phyloP scores from a whole-genome alignment of 495 filamentous ascomycete genomes.

The Penicillium arizonense region DNA sequence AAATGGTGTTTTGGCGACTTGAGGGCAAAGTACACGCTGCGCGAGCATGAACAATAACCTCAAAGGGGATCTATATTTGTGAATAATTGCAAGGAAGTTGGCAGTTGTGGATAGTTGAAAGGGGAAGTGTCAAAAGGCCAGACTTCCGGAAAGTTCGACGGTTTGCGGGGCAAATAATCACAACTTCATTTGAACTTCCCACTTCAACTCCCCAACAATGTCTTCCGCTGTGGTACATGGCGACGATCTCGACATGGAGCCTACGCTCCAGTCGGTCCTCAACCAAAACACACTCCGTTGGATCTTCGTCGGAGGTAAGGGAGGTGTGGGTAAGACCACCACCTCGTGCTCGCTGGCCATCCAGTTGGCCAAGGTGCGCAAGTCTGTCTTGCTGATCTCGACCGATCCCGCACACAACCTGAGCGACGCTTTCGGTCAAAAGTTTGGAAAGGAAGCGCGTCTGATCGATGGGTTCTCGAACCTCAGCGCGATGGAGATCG shows the following conservation, averaged over 20 bases:
- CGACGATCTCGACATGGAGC: conserved; percentile 82
- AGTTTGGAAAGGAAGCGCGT: conserved; percentile 98
- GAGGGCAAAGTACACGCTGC: too few species aligned
- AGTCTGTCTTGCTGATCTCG: conserved; percentile 94
- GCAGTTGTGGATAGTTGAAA: not conserved
- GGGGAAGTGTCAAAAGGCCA: not conserved
- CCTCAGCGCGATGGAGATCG: conserved; percentile 98
- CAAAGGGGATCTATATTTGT: too few species aligned
- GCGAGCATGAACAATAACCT: too few species aligned
- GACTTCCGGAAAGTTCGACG: conserved; percentile 36
- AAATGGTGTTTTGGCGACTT: too few species aligned
- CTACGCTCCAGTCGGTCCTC: conserved; percentile 89
- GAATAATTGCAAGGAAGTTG: not conserved
- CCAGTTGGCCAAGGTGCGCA: conserved; percentile 93
- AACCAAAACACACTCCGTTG: conserved; percentile 93
- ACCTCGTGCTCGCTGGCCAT: conserved; percentile 97
- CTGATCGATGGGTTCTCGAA: conserved; percentile 90
- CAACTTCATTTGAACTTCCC: conserved; percentile 15
- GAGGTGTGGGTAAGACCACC: conserved; percentile 98
- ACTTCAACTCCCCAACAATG: conserved; percentile 38
- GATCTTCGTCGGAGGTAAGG: conserved; percentile 99
- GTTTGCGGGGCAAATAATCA: conserved; percentile 35
- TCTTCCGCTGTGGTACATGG: conserved; percentile 61
- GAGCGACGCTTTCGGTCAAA: conserved; percentile 96
- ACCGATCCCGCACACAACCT: conserved; percentile 99